Evolutionary conservation across 2,329 filamentous ascomycete genomes (phyloP).

Genomic region (Claviceps sp.): DNA sequence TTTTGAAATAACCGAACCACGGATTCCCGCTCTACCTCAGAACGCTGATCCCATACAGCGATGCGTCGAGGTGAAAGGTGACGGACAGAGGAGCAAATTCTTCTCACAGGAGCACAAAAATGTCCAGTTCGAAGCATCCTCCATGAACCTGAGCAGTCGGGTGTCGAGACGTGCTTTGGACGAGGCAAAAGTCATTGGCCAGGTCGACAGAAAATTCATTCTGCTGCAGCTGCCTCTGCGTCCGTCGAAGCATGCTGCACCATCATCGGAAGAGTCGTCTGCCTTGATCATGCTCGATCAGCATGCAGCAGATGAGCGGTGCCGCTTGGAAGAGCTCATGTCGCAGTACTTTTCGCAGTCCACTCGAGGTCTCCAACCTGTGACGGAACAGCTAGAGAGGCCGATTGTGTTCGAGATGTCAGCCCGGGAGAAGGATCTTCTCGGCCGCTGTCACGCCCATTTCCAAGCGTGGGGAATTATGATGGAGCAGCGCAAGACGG

Average conservation of each 20-base stretch:
- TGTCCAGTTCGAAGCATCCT: constrained; percentile 18
- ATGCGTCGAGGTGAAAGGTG: background rate
- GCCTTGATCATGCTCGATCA: constrained; percentile 73
- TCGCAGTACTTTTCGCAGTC: constrained; percentile 28
- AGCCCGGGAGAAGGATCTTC: constrained; percentile 41
- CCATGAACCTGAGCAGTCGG: constrained; percentile 21
- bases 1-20: constrained; percentile 40
- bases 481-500: constrained; percentile 36
- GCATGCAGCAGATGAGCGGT: constrained; percentile 85
- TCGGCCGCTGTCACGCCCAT: constrained; percentile 37
- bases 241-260: background rate
- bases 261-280: constrained; percentile 21
- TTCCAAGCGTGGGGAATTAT: constrained; percentile 65
- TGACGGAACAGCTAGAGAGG: constrained; percentile 29
- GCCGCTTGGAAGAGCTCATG: constrained; percentile 64
- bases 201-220: constrained; percentile 87
- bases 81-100: constrained; percentile 4
- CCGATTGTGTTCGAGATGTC: constrained; percentile 54
- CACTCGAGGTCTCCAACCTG: constrained; percentile 9
- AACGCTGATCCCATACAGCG: constrained; percentile 3
- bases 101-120: constrained; percentile 4
- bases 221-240: constrained; percentile 43
- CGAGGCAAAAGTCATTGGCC: constrained; percentile 54
- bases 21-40: constrained; percentile 29
- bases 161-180: constrained; percentile 51